Evolutionary conservation across 169 alveolate species (phyloP).

Genomic region (Toxoplasma gondii): DNA sequence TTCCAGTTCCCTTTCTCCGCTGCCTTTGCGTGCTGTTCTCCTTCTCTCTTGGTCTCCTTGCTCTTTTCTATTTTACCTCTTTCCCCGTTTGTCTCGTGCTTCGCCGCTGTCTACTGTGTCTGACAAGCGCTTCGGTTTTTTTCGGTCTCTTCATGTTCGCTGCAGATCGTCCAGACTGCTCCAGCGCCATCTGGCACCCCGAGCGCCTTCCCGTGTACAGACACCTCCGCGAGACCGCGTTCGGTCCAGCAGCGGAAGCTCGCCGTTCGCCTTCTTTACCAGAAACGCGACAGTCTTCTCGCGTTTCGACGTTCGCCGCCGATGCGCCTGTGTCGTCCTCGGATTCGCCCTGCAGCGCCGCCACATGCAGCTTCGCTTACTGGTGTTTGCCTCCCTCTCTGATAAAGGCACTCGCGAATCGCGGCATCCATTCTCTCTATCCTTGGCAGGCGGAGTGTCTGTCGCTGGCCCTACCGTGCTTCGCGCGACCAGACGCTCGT

Average conservation of each 20-base stretch:
- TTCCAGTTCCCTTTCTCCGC: no score
- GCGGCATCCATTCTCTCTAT: slow-evolving; percentile 53
- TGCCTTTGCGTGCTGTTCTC: no score
- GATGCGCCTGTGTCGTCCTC: neutral
- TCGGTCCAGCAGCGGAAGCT: no score
- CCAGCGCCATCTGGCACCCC: slow-evolving; percentile 1
- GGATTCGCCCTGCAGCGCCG: neutral
- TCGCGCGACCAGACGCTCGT: neutral
- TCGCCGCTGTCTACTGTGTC: no score
- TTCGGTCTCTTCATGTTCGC: neutral
- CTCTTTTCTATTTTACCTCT: no score
- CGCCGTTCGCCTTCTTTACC: neutral
- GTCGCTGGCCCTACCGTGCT: slow-evolving; percentile 52
- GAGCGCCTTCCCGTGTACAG: neutral
- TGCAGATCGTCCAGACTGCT: slow-evolving; percentile 17
- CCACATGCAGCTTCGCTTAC: neutral
- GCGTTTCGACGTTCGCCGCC: neutral
- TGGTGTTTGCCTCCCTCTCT: slow-evolving; percentile 4
- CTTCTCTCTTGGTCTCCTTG: no score
- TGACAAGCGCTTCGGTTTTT: no score
- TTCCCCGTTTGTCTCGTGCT: no score
- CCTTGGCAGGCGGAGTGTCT: slow-evolving; percentile 69
- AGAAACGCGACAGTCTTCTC: neutral
- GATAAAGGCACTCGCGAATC: slow-evolving; percentile 26
- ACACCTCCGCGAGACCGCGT: neutral